Evolutionary conservation across 148 eudicot species (phyloP).

Genomic region (Vaccinium darrowii): DNA sequence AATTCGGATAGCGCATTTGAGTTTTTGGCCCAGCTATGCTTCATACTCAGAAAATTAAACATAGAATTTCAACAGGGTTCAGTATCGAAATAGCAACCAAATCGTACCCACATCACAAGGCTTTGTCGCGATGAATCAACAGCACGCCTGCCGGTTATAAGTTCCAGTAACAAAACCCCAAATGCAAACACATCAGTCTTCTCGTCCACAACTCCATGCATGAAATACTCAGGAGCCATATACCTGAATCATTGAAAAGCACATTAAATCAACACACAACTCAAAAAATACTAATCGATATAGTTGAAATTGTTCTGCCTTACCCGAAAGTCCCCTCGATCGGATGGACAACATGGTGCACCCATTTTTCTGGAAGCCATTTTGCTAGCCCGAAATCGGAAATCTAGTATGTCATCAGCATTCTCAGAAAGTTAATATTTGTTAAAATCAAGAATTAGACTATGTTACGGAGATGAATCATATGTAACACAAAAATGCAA

Average conservation of each 20-base stretch:
- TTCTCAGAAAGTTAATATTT: background rate
- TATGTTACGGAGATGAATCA: background rate
- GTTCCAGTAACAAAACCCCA: slow-evolving; percentile 84
- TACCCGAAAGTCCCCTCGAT: slow-evolving; percentile 99
- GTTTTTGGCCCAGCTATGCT: background rate
- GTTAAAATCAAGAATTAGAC: background rate
- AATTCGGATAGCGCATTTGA: background rate
- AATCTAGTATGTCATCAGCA: slow-evolving; percentile 46
- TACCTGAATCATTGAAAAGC: slow-evolving; percentile 32
- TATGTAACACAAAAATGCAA: background rate
- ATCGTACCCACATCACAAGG: slow-evolving; percentile 89
- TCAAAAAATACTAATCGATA: background rate
- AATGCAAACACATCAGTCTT: slow-evolving; percentile 88
- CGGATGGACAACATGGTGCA: slow-evolving; percentile 80
- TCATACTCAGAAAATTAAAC: too few relatives aligned
- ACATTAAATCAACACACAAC: background rate
- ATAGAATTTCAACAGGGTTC: background rate
- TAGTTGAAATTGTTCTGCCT: background rate
- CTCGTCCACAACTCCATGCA: slow-evolving; percentile 88
- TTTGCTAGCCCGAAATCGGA: slow-evolving; percentile 94
- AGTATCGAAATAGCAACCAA: background rate
- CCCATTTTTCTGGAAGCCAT: slow-evolving; percentile 94
- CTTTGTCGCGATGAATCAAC: slow-evolving; percentile 71
- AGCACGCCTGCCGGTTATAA: slow-evolving; percentile 88
- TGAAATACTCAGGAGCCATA: slow-evolving; percentile 93